Conservation (phyloP, 192 early-diverging fungal genomes). For the Entophlyctis luteolus region DNA sequence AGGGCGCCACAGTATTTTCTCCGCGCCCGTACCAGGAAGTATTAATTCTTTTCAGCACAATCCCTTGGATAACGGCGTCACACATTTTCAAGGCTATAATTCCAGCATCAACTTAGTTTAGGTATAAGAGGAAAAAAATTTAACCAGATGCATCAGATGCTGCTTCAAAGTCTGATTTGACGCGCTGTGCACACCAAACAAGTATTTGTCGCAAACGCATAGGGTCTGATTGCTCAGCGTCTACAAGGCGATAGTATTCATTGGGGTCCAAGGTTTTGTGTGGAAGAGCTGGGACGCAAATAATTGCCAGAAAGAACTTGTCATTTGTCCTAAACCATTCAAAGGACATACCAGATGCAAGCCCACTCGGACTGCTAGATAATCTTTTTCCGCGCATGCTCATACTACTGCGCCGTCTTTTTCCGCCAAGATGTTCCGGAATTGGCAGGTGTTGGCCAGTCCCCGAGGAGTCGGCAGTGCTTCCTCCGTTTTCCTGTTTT, state of each 20-base stretch:
- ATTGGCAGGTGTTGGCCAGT: background rate
- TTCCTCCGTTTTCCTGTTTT: no score
- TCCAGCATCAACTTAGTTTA: background rate
- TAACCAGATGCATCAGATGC: background rate
- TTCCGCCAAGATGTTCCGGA: background rate
- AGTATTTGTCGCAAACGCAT: conserved; percentile 64
- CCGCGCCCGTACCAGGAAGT: conserved; percentile 50
- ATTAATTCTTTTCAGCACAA: conserved; percentile 35
- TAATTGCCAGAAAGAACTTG: background rate
- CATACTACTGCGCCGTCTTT: conserved; percentile 33
- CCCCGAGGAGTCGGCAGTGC: no score
- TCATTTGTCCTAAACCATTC: background rate
- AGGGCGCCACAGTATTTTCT: background rate
- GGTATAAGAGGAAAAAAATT: background rate
- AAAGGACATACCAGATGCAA: background rate
- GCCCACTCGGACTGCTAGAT: background rate
- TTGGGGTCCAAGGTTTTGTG: conserved; percentile 52
- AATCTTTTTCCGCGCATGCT: conserved; percentile 31
- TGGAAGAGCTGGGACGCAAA: conserved; percentile 43
- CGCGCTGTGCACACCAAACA: conserved; percentile 59
- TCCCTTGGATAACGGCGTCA: conserved; percentile 35
- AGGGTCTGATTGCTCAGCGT: conserved; percentile 62
- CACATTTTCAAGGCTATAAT: conserved; percentile 36
- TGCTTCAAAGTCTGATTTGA: conserved; percentile 9
- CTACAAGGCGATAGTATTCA: conserved; percentile 67